phyloP scores from a whole-genome alignment of 1,284 basidiomycete species.

The Austroboletus novae-zelandiae region DNA sequence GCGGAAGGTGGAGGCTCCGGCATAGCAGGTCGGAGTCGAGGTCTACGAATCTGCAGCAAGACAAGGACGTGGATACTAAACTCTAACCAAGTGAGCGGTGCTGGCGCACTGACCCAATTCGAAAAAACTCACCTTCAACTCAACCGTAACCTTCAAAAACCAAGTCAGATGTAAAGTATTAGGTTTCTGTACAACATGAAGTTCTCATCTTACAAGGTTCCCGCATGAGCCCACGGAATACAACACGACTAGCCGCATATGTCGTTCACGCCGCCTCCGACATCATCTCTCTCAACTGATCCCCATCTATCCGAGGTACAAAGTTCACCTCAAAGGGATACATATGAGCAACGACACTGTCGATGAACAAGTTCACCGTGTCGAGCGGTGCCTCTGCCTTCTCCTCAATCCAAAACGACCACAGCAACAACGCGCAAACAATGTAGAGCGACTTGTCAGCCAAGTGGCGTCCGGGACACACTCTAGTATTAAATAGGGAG shows the following conservation, averaged over 20 bases:
- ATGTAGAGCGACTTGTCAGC: constrained; percentile 22
- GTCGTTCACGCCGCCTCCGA: too few relatives aligned
- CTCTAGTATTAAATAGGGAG: not conserved
- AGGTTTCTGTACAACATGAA: too few relatives aligned
- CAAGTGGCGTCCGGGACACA: constrained; percentile 21
- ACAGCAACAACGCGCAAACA: constrained; percentile 18
- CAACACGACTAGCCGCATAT: too few relatives aligned
- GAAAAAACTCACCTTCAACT: too few relatives aligned
- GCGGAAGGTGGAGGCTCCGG: not conserved
- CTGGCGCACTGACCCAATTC: too few relatives aligned
- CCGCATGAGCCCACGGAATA: too few relatives aligned
- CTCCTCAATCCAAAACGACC: constrained; percentile 20
- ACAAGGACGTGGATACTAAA: not conserved
- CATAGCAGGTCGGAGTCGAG: constrained; percentile 3
- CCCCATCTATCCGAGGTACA: constrained; percentile 11
- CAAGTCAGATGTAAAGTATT: too few relatives aligned
- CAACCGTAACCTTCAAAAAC: too few relatives aligned
- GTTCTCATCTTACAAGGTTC: too few relatives aligned
- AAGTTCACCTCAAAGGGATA: constrained; percentile 17
- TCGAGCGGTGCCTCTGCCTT: constrained; percentile 14
- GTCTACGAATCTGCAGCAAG: constrained; percentile 9
- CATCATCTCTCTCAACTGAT: constrained; percentile 6
- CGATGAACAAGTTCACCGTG: not conserved
- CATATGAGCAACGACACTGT: constrained; percentile 6
- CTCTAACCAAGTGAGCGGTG: too few relatives aligned